Conservation (phyloP, 345 rosid genomes). For the Euclidium syriacum region DNA sequence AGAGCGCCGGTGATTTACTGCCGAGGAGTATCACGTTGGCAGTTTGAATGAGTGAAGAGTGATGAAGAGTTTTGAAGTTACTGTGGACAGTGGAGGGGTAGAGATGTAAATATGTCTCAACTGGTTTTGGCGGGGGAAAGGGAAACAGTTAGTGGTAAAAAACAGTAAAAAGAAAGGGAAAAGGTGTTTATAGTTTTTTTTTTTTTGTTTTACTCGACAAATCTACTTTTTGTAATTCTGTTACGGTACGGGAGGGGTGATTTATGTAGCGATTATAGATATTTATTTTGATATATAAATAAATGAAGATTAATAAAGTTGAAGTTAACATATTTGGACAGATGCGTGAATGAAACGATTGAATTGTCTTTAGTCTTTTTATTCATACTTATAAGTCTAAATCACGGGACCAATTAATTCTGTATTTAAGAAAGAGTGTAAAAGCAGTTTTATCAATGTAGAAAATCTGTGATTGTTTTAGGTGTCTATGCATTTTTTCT, state of each 20-base stretch:
- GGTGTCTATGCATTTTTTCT: not conserved
- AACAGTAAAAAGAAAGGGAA: slow-evolving; percentile 4
- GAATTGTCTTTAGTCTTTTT: not conserved
- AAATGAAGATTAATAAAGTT: slow-evolving; percentile 26
- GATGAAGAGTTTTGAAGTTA: slow-evolving; percentile 2
- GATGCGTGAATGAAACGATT: not conserved
- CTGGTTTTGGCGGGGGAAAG: slow-evolving; percentile 31
- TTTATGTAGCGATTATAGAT: slow-evolving; percentile 30
- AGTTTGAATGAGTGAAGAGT: slow-evolving; percentile 7
- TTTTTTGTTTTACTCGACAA: not conserved
- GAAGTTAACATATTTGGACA: too few species aligned
- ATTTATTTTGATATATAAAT: slow-evolving; percentile 25
- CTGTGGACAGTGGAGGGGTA: slow-evolving; percentile 15
- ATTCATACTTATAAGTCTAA: not conserved
- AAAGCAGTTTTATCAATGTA: not conserved
- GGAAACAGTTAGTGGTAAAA: slow-evolving; percentile 23
- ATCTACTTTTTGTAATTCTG: slow-evolving; percentile 12
- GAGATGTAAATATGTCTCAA: slow-evolving; percentile 31
- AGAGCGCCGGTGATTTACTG: slow-evolving; percentile 12
- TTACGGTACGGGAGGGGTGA: slow-evolving; percentile 16
- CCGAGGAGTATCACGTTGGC: slow-evolving; percentile 26
- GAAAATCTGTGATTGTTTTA: slow-evolving; percentile 8
- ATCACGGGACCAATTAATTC: slow-evolving; percentile 1
- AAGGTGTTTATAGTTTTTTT: slow-evolving; percentile 19
- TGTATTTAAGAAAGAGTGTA: not conserved